Base-by-base conservation (phyloP, 2,329 filamentous ascomycete species). In the Arachnomyces sp. region DNA sequence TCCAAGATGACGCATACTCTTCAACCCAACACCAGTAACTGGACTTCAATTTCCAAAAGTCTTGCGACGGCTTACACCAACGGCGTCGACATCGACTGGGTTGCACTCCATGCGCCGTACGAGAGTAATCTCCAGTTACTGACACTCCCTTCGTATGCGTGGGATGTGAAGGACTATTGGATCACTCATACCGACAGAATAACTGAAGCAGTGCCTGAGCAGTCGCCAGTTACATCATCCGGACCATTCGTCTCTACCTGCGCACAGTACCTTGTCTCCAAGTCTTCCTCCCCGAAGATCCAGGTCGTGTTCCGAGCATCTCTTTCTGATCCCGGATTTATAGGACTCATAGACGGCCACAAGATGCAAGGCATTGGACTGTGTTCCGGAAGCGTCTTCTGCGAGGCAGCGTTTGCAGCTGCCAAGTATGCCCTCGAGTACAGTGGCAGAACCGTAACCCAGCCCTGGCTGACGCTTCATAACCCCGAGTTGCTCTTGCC, bases 151-250 rank as follows among this genome's bases (percentile, higher is more conserved):
- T 70, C 73, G 0, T 87, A 86, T 55, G 70, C 70, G 0, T 87
- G 80, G 56, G 79, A 86, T 56, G 66, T 76, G 47, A 84, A 85
- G 68, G 77, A 76, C 49, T 84, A 85, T 60, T 84, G 80, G 80
- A 70, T 32, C 34, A 3, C 52, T 52, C 39, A 45, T 28, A 13
- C n/a, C n/a, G n/a, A n/a, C n/a, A 25, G 29, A 42, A 39, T 20
- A 14, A 42, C 28, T 39, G 20, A 25, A 25, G 9, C 20, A 25
- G 17, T 18, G 14, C 9, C 34, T 36, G 34, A 16, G 12, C 6
- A 36, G 8, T 7, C 14, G 11, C 11, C 32, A 9, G 12, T n/a
- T n/a, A 16, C 32, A n/a, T 2, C 32, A 34, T 12, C 40, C 31
- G 29, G 35, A 31, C 25, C 39, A 28, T 39, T n/a, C 25, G 11